Percentiles rank a stretch among this genome's conserved stretches.
These are phyloP conservation scores for Gryganskiella cystojenkinii DNA, from an alignment of 192 early-diverging fungal species.

Conservation along the genomic window DNA sequence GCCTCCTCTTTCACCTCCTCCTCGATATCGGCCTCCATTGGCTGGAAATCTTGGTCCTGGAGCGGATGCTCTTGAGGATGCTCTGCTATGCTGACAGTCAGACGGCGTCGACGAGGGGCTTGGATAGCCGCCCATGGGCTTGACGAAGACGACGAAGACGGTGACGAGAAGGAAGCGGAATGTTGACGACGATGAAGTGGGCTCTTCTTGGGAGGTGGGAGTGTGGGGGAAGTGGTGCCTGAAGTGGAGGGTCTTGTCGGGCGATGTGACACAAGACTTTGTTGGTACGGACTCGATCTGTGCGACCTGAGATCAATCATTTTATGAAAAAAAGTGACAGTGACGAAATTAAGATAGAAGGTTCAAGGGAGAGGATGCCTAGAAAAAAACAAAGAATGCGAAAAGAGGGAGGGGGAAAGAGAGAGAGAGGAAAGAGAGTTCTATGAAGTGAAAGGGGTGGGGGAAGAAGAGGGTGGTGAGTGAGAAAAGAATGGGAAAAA, in stretches of 20 bases:
- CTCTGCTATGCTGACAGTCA: too few species aligned
- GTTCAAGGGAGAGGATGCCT: not conserved
- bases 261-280: conserved; percentile 41
- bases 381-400: not conserved
- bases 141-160: too few species aligned
- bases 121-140: too few species aligned
- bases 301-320: conserved; percentile 51
- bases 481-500: not conserved
- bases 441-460: not conserved
- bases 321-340: not conserved
- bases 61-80: too few species aligned
- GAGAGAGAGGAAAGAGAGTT: not conserved
- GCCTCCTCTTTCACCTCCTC: too few species aligned
- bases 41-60: too few species aligned
- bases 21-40: too few species aligned
- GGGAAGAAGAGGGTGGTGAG: not conserved
- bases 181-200: not conserved
- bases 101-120: too few species aligned
- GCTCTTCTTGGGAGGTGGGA: not conserved
- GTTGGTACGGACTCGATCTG: conserved; percentile 35
- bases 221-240: not conserved
- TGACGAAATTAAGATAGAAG: not conserved
- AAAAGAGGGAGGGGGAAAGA: not conserved
- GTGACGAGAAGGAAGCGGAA: not conserved
- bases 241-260: too few species aligned